Base-by-base conservation (phyloP, 2,329 filamentous ascomycete species). In the Phoma sp. region DNA sequence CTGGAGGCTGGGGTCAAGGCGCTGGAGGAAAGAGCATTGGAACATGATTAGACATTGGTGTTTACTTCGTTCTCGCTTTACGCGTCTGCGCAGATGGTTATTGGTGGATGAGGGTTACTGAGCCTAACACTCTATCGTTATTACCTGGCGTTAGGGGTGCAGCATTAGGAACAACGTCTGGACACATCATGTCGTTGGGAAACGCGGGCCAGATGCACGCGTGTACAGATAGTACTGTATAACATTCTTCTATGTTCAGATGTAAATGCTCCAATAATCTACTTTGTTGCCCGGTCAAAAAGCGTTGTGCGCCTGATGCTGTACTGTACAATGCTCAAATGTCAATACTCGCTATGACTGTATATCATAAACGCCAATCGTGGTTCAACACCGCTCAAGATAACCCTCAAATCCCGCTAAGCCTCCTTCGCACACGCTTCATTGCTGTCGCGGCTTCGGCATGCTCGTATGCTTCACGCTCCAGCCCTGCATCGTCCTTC, bases 401-500 rank as follows among this genome's bases (percentile, higher is more conserved):
- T 35, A 41, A 24, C 10, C 13, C 17, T 9, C 13, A 40, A 24
- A 27, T 17, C 41, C 21, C n/a, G 22, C 2, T 15, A 24, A 39
- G n/a, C 15, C 3, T n/a, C 32, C 3, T 10, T 19, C 10, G 17
- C 45, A 6, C 3, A 13, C 22, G 6, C 12, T 22, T 50, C 21
- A 55, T 19, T 49, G 40, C 21, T 47, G 58, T 40, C 64, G 60
- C 8, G 73, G 73, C 44, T 69, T 69, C 10, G 73, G 72, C 58
- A 65, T 67, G n/a, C 63, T 58, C 41, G 38, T 67, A 43, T 69
- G 62, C 48, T 75, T 75, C n/a, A 74, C 73, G 49, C 67, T 76
- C 82, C 82, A 84, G 2, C 80, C 79, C 58, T 81, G 77, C 74
- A 84, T 77, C 47, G 76, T 80, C 48, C 79, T 71, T 54, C 79